These are phyloP conservation scores for Stephanodiscus triporus DNA, from an alignment of 108 stramenopile genomes.

Conservation along the genomic window DNA sequence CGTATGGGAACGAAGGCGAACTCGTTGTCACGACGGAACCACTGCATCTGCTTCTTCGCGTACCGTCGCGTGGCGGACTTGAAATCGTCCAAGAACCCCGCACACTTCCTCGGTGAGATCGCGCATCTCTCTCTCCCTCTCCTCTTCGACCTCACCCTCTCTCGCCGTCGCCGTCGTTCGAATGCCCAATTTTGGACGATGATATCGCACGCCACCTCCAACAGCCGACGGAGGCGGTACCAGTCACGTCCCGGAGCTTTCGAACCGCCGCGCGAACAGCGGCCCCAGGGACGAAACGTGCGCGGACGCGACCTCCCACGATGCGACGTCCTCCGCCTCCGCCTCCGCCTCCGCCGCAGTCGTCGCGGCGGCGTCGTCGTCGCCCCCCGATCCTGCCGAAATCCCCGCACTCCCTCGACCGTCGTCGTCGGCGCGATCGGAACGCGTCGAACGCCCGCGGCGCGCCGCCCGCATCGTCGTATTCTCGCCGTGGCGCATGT, in stretches of 20 bases:
- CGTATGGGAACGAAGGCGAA: conserved; percentile 83
- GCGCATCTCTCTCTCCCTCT: conserved; percentile 33
- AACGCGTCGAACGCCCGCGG: too few species aligned
- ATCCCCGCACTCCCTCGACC: too few species aligned
- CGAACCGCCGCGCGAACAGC: conserved; percentile 59
- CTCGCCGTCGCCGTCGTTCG: conserved; percentile 3
- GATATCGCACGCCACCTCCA: conserved; percentile 82
- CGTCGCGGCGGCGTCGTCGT: background rate
- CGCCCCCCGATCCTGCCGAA: background rate
- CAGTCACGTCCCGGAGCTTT: conserved; percentile 85
- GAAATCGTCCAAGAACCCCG: conserved; percentile 79
- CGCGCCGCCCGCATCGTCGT: too few species aligned
- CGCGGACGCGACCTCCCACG: conserved; percentile 78
- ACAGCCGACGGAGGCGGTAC: conserved; percentile 89
- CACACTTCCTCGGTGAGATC: conserved; percentile 54
- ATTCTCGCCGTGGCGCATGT: too few species aligned
- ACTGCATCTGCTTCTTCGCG: conserved; percentile 94
- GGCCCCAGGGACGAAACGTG: conserved; percentile 61
- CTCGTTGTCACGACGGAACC: conserved; percentile 87
- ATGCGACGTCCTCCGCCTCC: conserved; percentile 52
- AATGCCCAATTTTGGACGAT: conserved; percentile 30
- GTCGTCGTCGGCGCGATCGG: too few species aligned
- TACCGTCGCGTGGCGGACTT: conserved; percentile 90
- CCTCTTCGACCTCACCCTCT: background rate
- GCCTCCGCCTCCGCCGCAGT: background rate